phyloP scores from a whole-genome alignment of 257 asterid genomes.

The Primulina huaijiensis region DNA sequence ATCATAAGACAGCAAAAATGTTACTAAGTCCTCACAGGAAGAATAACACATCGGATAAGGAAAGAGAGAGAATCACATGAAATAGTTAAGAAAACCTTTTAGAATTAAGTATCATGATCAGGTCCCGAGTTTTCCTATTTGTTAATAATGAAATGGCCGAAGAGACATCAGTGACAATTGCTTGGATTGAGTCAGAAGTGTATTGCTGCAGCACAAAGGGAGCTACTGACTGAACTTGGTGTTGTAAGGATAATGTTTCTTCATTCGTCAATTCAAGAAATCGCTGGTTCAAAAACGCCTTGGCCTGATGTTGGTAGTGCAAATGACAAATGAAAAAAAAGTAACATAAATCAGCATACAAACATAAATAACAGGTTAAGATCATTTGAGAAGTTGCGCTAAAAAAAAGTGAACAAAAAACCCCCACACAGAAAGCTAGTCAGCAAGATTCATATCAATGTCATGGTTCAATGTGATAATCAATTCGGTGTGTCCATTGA shows the following conservation, averaged over 20 bases:
- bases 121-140: slow-evolving; percentile 83
- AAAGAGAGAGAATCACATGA: not conserved
- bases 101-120: slow-evolving; percentile 92
- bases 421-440: not conserved
- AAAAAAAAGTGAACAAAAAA: not conserved
- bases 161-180: slow-evolving; percentile 66
- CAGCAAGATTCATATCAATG: slow-evolving; percentile 5
- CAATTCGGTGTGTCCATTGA: slow-evolving; percentile 14
- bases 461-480: not conserved
- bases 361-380: not conserved
- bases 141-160: slow-evolving; percentile 69
- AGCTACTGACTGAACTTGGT: slow-evolving; percentile 95
- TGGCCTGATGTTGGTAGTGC: slow-evolving; percentile 47
- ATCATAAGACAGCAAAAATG: not conserved
- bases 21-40: slow-evolving; percentile 11
- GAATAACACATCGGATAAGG: slow-evolving; percentile 7
- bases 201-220: slow-evolving; percentile 89
- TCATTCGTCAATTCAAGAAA: slow-evolving; percentile 73
- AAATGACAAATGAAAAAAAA: slow-evolving; percentile 29
- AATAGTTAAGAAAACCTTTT: slow-evolving; percentile 50
- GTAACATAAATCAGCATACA: slow-evolving; percentile 14
- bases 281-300: slow-evolving; percentile 88
- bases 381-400: not conserved
- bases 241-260: slow-evolving; percentile 82
- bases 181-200: slow-evolving; percentile 60